Conservation (phyloP, 2,329 filamentous ascomycete genomes). For the Xylaria sp. region DNA sequence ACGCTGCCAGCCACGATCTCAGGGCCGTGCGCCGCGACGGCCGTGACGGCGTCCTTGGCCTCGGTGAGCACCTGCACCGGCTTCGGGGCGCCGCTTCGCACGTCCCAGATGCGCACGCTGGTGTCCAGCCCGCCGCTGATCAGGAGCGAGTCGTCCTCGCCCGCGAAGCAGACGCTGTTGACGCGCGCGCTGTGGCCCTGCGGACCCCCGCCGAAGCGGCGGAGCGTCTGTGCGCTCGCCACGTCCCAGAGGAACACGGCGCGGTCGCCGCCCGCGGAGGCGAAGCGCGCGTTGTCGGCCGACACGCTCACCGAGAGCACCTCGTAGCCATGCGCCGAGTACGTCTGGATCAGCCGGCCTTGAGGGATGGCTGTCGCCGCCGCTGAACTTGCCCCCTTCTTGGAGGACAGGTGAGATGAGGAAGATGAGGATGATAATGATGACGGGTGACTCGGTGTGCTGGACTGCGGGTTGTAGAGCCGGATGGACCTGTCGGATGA, state of each 20-base stretch:
- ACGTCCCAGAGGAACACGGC: slow-evolving; percentile 96
- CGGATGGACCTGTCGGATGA: slow-evolving; percentile 86
- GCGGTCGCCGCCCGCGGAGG: slow-evolving; percentile 89
- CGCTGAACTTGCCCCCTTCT: slow-evolving; percentile 45
- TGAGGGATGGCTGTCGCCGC: slow-evolving; percentile 50
- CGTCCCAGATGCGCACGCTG: slow-evolving; percentile 81
- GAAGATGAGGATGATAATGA: slow-evolving; percentile 8
- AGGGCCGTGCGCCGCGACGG: slow-evolving; percentile 58
- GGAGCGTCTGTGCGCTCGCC: slow-evolving; percentile 77
- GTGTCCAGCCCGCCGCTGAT: slow-evolving; percentile 80
- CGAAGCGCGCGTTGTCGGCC: slow-evolving; percentile 83
- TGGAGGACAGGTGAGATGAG: slow-evolving; percentile 50
- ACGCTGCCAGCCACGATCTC: slow-evolving; percentile 81
- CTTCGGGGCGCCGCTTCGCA: slow-evolving; percentile 61
- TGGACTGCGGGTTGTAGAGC: slow-evolving; percentile 80
- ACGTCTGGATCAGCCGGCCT: slow-evolving; percentile 82
- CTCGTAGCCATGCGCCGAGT: slow-evolving; percentile 90
- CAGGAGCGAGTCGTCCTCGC: slow-evolving; percentile 77
- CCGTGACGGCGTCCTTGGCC: slow-evolving; percentile 74
- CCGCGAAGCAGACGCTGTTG: slow-evolving; percentile 68
- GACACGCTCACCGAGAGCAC: slow-evolving; percentile 83
- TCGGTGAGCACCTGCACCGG: slow-evolving; percentile 79
- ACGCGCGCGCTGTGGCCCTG: slow-evolving; percentile 76
- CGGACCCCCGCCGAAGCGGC: slow-evolving; percentile 73
- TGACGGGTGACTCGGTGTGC: slow-evolving; percentile 42